phyloP scores from a whole-genome alignment of 1,284 basidiomycete genomes.

The Moesziomyces sp. region DNA sequence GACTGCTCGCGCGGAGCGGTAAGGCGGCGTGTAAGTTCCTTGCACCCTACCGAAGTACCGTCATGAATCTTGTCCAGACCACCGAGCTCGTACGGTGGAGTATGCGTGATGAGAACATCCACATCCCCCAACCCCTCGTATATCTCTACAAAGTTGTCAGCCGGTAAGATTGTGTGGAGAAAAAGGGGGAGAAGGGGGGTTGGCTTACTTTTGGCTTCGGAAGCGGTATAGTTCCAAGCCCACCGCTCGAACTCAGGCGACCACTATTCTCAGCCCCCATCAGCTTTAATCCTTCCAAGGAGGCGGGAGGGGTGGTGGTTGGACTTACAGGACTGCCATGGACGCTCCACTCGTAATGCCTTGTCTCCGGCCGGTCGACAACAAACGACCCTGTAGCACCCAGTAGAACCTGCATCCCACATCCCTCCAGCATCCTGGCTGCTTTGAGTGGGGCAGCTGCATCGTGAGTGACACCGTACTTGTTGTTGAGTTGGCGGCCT shows the following conservation, averaged over 20 bases:
- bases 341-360: slow-evolving; percentile 32
- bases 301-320: neutral
- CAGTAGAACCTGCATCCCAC: slow-evolving; percentile 28
- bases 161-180: too few relatives aligned
- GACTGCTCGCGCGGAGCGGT: neutral
- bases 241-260: slow-evolving; percentile 43
- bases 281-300: neutral
- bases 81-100: slow-evolving; percentile 26
- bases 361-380: slow-evolving; percentile 15
- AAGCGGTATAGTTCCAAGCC: slow-evolving; percentile 49
- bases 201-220: neutral
- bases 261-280: slow-evolving; percentile 16
- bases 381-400: slow-evolving; percentile 19
- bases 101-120: slow-evolving; percentile 51
- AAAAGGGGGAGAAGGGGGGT: too few relatives aligned
- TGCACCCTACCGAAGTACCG: slow-evolving; percentile 44
- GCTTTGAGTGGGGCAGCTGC: slow-evolving; percentile 8
- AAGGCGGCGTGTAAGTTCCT: slow-evolving; percentile 33
- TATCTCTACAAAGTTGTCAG: slow-evolving; percentile 3
- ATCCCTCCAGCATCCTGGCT: slow-evolving; percentile 1
- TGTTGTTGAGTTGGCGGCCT: slow-evolving; percentile 30
- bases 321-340: slow-evolving; percentile 39
- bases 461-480: slow-evolving; percentile 12
- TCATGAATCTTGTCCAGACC: slow-evolving; percentile 31
- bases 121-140: slow-evolving; percentile 14